Evolutionary conservation across 2,329 filamentous ascomycete species (phyloP).

Genomic region (Geosmithia flava): DNA sequence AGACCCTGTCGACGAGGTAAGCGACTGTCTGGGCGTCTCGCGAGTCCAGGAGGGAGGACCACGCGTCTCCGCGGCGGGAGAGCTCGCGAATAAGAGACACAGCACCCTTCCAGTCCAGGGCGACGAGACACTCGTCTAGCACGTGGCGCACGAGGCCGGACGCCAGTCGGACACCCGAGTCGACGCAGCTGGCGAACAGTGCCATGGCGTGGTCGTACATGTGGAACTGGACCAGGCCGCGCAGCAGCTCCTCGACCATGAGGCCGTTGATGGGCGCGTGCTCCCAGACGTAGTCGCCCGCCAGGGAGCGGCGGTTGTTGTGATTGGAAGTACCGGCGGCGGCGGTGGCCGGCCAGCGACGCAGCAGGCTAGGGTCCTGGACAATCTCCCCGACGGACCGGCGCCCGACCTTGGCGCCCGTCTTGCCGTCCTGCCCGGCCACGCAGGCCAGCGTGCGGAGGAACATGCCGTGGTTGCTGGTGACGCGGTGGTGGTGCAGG

Average conservation of each 20-base stretch:
- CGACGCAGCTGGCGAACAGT: slow-evolving; percentile 26
- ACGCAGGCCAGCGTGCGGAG: slow-evolving; percentile 31
- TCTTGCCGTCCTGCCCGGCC: slow-evolving; percentile 25
- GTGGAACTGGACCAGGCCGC: slow-evolving; percentile 34
- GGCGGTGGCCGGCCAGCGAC: slow-evolving; percentile 13
- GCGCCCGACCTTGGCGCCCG: slow-evolving; percentile 25
- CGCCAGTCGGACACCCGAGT: slow-evolving; percentile 18
- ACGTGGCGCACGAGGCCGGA: slow-evolving; percentile 18
- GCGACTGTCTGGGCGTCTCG: slow-evolving; percentile 7
- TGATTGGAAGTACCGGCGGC: no score
- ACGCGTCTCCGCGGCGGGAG: slow-evolving; percentile 10
- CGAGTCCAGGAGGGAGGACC: slow-evolving; percentile 10
- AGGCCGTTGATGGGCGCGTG: slow-evolving; percentile 22
- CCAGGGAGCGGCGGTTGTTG: slow-evolving; percentile 8
- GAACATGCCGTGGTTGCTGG: slow-evolving; percentile 27
- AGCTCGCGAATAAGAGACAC: slow-evolving; percentile 17
- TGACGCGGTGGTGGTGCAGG: slow-evolving; percentile 34
- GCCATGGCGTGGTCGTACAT: slow-evolving; percentile 29
- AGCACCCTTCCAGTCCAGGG: slow-evolving; percentile 25
- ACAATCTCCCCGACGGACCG: slow-evolving; percentile 17
- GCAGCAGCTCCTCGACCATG: slow-evolving; percentile 32
- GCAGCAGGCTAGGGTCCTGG: slow-evolving; percentile 10
- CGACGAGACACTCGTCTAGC: slow-evolving; percentile 26
- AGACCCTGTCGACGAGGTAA: slow-evolving; percentile 17
- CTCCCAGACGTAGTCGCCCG: slow-evolving; percentile 24